A percentile compares a stretch with the other conserved stretches of the same genome.
Conservation (phyloP, 2,329 filamentous ascomycete genomes). For the Cytospora leucostoma region DNA sequence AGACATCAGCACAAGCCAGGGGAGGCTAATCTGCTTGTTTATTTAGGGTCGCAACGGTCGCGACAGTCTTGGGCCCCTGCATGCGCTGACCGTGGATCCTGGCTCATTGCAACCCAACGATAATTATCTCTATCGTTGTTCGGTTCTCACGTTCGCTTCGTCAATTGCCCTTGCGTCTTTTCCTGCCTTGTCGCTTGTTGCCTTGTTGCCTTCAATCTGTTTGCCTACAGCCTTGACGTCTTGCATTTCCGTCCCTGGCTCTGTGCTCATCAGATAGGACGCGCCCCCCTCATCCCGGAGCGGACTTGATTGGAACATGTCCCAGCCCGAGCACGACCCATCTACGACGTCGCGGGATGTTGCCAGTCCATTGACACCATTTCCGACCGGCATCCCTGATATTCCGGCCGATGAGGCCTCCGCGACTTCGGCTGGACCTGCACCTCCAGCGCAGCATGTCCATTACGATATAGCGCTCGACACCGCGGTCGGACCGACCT, state of each 20-base stretch:
- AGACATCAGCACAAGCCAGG: background rate
- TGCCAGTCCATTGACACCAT: constrained; percentile 20
- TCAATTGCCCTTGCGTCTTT: background rate
- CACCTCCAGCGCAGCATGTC: constrained; percentile 25
- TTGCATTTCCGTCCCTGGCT: background rate
- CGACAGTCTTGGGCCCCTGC: background rate
- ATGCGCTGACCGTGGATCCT: background rate
- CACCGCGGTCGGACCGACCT: constrained; percentile 25
- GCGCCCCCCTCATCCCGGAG: background rate
- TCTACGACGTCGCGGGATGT: constrained; percentile 24
- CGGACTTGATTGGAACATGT: constrained; percentile 6
- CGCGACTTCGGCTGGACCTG: constrained; percentile 4
- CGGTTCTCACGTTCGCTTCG: background rate
- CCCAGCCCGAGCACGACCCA: constrained; percentile 2
- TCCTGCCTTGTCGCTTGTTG: background rate
- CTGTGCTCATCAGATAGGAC: background rate
- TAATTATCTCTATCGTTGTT: background rate
- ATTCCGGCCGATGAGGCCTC: background rate
- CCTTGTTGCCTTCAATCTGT: background rate
- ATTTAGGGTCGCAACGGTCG: background rate
- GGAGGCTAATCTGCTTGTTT: background rate
- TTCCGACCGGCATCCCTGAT: constrained; percentile 13
- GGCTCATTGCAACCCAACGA: background rate
- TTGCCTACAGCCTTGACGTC: background rate
- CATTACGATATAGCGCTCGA: constrained; percentile 33